phyloP scores from a whole-genome alignment of 2,329 filamentous ascomycete genomes.

The Colletotrichum sp. region DNA sequence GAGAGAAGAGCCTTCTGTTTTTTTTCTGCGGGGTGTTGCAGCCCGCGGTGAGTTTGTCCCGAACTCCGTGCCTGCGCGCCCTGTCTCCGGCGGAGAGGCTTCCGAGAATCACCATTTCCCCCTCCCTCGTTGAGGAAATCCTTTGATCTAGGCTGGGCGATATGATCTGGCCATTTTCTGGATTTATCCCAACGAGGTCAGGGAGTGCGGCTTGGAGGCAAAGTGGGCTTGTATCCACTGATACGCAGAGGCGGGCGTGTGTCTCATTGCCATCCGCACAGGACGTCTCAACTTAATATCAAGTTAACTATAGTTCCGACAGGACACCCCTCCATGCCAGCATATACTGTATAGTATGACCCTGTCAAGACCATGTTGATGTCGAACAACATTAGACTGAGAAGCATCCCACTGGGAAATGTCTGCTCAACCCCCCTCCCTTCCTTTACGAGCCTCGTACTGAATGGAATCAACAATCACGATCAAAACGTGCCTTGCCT shows the following conservation, averaged over 20 bases:
- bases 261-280: not conserved
- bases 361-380: not conserved
- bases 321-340: not conserved
- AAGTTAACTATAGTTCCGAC: not conserved
- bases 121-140: not conserved
- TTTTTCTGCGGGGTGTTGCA: not conserved
- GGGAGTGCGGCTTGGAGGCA: not conserved
- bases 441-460: not conserved
- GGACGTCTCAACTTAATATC: not conserved
- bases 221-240: not conserved
- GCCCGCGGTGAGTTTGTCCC: not conserved
- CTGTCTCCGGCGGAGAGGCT: not conserved
- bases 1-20: not conserved
- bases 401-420: not conserved
- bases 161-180: not conserved
- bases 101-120: not conserved
- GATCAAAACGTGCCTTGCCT: not conserved
- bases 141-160: not conserved
- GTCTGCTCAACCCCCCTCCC: not conserved
- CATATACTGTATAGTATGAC: not conserved
- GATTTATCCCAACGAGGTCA: not conserved
- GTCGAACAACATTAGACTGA: not conserved
- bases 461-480: not conserved
- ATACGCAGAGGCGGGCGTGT: not conserved
- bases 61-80: not conserved